phyloP scores from a whole-genome alignment of 1,284 basidiomycete genomes.

The Malassezia pachydermatis region DNA sequence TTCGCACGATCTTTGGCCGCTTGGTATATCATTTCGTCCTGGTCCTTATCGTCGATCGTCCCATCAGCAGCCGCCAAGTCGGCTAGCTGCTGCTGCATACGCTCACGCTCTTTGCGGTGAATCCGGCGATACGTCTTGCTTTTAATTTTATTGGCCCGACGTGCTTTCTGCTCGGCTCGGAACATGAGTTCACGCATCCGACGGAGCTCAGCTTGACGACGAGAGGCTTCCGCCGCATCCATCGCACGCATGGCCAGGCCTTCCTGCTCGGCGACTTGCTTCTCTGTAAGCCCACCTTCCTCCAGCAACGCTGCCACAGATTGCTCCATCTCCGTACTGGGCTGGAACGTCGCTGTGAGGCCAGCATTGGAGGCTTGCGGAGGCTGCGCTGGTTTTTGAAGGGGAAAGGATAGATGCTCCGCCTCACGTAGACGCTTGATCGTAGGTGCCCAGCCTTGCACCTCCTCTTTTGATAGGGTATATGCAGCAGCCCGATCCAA shows the following conservation, averaged over 20 bases:
- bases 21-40: conserved; percentile 55
- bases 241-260: conserved; percentile 71
- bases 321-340: conserved; percentile 32
- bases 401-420: conserved; percentile 80
- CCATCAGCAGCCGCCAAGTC: conserved; percentile 10
- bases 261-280: conserved; percentile 65
- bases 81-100: conserved; percentile 52
- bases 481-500: conserved; percentile 89
- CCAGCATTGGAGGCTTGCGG: conserved; percentile 57
- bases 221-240: conserved; percentile 68
- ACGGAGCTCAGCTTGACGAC: conserved; percentile 68
- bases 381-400: conserved; percentile 54
- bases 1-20: conserved; percentile 57
- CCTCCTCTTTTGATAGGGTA: conserved; percentile 79
- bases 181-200: conserved; percentile 88
- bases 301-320: conserved; percentile 44
- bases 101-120: conserved; percentile 64
- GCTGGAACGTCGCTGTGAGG: conserved; percentile 58
- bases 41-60: conserved; percentile 49
- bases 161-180: conserved; percentile 81
- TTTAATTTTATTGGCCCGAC: conserved; percentile 88
- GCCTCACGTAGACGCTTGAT: conserved; percentile 59
- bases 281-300: conserved; percentile 51
- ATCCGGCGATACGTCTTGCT: conserved; percentile 82
- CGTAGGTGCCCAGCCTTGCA: conserved; percentile 82